These are phyloP conservation scores for Theileria equi DNA, from an alignment of 169 alveolate species.

Conservation along the genomic window DNA sequence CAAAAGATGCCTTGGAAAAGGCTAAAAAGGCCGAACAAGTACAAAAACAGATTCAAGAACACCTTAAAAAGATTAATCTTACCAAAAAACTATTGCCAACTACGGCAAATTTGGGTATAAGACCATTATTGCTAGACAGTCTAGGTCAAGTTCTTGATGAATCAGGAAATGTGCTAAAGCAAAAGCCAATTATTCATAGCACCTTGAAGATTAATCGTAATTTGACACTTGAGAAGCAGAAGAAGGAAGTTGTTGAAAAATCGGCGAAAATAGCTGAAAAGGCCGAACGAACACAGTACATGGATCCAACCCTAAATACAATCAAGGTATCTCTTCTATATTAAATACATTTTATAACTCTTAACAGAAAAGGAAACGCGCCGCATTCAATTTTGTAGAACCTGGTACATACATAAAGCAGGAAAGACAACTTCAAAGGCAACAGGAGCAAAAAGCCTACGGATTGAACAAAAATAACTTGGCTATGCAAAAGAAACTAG, in stretches of 20 bases:
- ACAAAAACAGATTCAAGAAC: constrained; percentile 51
- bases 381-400: constrained; percentile 47
- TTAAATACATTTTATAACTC: background rate
- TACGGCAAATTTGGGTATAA: constrained; percentile 38
- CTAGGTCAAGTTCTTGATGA: constrained; percentile 74
- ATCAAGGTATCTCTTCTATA: constrained; percentile 7
- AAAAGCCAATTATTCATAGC: constrained; percentile 67
- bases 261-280: constrained; percentile 28
- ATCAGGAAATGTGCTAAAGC: constrained; percentile 72
- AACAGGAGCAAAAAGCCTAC: constrained; percentile 55
- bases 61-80: constrained; percentile 39
- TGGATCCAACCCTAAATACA: constrained; percentile 39
- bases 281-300: constrained; percentile 53
- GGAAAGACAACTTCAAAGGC: constrained; percentile 60
- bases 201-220: constrained; percentile 72
- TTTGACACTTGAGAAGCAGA: constrained; percentile 59
- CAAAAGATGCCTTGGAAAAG: constrained; percentile 69
- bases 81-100: constrained; percentile 39
- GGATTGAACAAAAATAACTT: constrained; percentile 40
- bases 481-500: constrained; percentile 34
- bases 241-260: constrained; percentile 51
- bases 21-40: constrained; percentile 67
- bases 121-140: constrained; percentile 66
- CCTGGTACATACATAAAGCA: constrained; percentile 56
- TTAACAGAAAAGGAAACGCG: constrained; percentile 18